Evolutionary conservation across 108 stramenopile species (phyloP), one percentile per base, ranked within the genome.

Genomic region (Pseudonitzschia multistriata): DNA sequence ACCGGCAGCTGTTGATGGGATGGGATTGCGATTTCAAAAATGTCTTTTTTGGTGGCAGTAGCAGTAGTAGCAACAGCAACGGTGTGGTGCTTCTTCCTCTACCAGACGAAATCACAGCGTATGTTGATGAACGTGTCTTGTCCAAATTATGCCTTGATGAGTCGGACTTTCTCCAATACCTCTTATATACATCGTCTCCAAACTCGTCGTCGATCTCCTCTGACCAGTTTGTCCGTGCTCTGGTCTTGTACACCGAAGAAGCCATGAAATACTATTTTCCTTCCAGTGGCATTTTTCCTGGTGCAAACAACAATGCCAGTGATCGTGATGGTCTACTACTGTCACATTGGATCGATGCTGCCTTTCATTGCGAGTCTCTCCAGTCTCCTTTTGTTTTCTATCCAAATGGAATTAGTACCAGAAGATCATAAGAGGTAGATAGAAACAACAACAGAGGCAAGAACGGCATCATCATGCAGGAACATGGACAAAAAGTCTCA

Each of bases 11-110:
- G 22, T 37, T 67, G 1, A 22, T 40, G 8, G 66, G 14, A 15
- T 79, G 81, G 81, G 79, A 79, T 54, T 79, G 81, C 59, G 66
- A 49, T 33, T 75, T 55, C 47, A 42, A 65, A n/a, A 73, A 74
- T 55, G 28, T 55, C 33, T 81, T 81, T 56, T 19, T 68, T 6
- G n/a, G n/a, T 19, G 56, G 40, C 22, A 53, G 24, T 53, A 19
- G 25, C 52, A 19, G 24, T 53, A 53, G 25, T 0, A 19, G 8
- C 25, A 27, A 53, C 55, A 29, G 13, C 55, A 29, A 57, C 28
- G 31, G 24, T 7, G 13, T 33, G 25, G 15, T 39, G 36, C 0
- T 70, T 53, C 59, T n/a, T n/a, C n/a, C n/a, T n/a, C n/a, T n/a
- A n/a, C n/a, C 68, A 30, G 24, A 21, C 4, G 74, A 70, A 7